Base-by-base conservation (phyloP, 257 asterid species). In the Misopates orontium region DNA sequence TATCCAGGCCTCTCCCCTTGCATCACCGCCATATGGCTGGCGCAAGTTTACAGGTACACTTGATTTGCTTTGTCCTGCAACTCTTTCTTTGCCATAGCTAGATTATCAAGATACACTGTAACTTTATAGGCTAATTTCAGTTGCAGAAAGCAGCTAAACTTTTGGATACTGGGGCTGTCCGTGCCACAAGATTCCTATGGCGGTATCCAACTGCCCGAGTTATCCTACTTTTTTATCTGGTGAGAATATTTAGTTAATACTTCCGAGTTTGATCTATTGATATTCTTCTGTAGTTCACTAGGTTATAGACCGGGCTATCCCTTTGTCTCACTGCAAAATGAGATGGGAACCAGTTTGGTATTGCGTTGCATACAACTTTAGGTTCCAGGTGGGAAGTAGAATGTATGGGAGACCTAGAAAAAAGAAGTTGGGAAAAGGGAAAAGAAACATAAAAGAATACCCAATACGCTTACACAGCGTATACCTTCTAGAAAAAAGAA, bases 141-240 rank as follows among this genome's bases (percentile, higher is more conserved):
- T 82, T 94, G 84, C 98, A 94, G 83, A 88, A 78, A 82, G 99
- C 99, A 18, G 99, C 88, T 12, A 94, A 94, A 71, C 76, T 90
- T 61, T 80, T 94, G 75, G 99, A 94, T 70, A 78, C 88, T 8
- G 99, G 97, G 71, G 99, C 98, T 42, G 98, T 84, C 73, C 85
- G 99, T 86, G 98, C 95, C 68, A 94, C 98, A 22, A 86, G 90
- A 74, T 94, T 94, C 81, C 87, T 94, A 44, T 94, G 98, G 98
- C 95, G 91, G 71, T 91, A 91, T 85, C 99, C 99, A 53, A 82
- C 83, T 69, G 99, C 99, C 59, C 89, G 99, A 75, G 67, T 94
- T 77, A 75, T 77, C 84, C 83, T 94, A 71, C 86, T 94, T 70
- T 88, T 85, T 75, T 94, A 94, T 83, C 87, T 94, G 99, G 99